A percentile compares a stretch with the other conserved stretches of the same genome.
These are phyloP conservation scores for Paraphoma sp. DNA, from an alignment of 2,329 filamentous ascomycete species.

Conservation along the genomic window DNA sequence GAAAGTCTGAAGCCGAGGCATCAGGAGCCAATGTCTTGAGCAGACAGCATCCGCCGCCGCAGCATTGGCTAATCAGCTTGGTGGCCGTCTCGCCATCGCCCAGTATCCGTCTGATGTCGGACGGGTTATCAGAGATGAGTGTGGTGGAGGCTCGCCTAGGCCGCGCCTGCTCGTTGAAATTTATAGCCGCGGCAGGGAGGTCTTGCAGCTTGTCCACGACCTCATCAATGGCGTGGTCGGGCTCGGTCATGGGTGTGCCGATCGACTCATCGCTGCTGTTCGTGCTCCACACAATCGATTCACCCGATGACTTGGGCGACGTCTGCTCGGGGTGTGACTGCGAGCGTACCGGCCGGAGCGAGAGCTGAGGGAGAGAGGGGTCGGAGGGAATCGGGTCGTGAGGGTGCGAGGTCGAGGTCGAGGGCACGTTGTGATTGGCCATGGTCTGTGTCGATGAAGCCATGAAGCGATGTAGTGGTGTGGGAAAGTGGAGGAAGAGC, in stretches of 20 bases:
- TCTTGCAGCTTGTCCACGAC: conserved; percentile 50
- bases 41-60: conserved; percentile 70
- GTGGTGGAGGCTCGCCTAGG: conserved; percentile 72
- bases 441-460: conserved; percentile 27
- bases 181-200: conserved; percentile 44
- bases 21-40: conserved; percentile 61
- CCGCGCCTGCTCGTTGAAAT: conserved; percentile 44
- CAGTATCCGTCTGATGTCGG: conserved; percentile 65
- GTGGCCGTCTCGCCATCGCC: conserved; percentile 63
- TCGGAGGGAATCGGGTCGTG: conserved; percentile 55
- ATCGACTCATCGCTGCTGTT: conserved; percentile 52
- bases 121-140: conserved; percentile 65
- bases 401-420: conserved; percentile 53
- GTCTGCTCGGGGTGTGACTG: conserved; percentile 36
- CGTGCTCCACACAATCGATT: conserved; percentile 50
- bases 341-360: conserved; percentile 22
- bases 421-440: conserved; percentile 45
- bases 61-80: conserved; percentile 67
- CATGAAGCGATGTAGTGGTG: conserved; percentile 26
- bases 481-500: conserved; percentile 2
- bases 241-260: conserved; percentile 53
- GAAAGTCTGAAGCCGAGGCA: conserved; percentile 51
- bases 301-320: conserved; percentile 50
- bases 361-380: conserved; percentile 45
- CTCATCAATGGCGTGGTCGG: conserved; percentile 50